These are phyloP conservation scores for Smittium culicis DNA, from an alignment of 371 early-diverging fungal genomes.

Conservation along the genomic window DNA sequence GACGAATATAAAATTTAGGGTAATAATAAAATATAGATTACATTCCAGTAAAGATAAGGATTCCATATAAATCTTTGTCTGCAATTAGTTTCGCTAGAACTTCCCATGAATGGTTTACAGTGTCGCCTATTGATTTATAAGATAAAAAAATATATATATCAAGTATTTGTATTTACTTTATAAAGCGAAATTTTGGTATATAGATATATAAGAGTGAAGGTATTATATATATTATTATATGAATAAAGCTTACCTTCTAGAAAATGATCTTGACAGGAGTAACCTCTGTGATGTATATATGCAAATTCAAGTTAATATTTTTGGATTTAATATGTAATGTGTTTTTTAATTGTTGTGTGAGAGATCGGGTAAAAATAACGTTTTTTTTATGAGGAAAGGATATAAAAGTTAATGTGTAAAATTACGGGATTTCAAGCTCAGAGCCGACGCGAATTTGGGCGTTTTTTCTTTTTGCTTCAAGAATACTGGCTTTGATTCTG, in stretches of 20 bases:
- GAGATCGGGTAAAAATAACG: constrained; percentile 27
- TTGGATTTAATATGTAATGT: too few species aligned
- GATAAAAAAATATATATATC: neutral
- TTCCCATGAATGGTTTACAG: constrained; percentile 89
- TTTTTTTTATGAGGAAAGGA: too few species aligned
- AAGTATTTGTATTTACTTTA: neutral
- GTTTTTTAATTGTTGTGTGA: too few species aligned
- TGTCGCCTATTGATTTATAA: constrained; percentile 41
- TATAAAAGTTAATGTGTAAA: constrained; percentile 30
- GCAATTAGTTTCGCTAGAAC: constrained; percentile 58
- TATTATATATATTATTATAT: too few species aligned
- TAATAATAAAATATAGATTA: constrained; percentile 34
- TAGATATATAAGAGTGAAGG: too few species aligned
- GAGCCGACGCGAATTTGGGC: constrained; percentile 85
- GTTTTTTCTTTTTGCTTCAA: constrained; percentile 61
- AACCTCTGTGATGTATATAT: constrained; percentile 40
- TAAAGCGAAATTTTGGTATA: too few species aligned
- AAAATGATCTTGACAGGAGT: constrained; percentile 96
- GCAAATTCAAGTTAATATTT: too few species aligned
- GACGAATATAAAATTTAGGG: too few species aligned
- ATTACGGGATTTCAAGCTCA: constrained; percentile 76
- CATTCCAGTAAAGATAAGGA: constrained; percentile 90
- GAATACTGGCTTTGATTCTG: constrained; percentile 73
- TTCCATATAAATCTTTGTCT: constrained; percentile 46
- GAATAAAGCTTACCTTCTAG: constrained; percentile 49